Conservation (phyloP, 2,329 filamentous ascomycete genomes). For the Sporothrix protearum region DNA sequence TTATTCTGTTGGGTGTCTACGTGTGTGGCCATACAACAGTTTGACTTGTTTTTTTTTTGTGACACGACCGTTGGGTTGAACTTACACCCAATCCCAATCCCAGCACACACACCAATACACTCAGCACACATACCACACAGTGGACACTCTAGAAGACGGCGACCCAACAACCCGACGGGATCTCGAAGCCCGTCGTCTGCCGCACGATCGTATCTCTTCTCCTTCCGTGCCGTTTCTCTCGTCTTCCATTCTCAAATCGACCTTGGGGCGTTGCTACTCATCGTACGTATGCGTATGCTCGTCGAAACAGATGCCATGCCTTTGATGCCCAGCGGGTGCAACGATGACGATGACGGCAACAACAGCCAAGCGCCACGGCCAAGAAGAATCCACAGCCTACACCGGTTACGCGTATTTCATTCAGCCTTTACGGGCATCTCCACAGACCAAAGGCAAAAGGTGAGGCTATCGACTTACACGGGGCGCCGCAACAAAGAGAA, state of each 20-base stretch:
- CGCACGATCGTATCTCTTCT: not conserved
- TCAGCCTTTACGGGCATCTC: not conserved
- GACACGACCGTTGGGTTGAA: not conserved
- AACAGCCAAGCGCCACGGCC: not conserved
- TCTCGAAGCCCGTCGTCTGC: not conserved
- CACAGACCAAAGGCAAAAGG: not conserved
- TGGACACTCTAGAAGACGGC: no score
- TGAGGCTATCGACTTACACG: not conserved
- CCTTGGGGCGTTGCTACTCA: not conserved
- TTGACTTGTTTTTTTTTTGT: not conserved
- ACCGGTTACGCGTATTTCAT: not conserved
- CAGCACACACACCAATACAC: not conserved
- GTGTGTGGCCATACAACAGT: not conserved
- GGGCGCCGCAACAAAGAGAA: not conserved
- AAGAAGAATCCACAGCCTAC: not conserved
- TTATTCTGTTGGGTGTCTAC: not conserved
- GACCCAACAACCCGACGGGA: not conserved
- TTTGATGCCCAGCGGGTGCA: not conserved
- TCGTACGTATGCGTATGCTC: not conserved
- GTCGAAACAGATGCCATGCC: not conserved
- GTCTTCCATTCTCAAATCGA: not conserved
- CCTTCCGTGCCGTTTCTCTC: not conserved
- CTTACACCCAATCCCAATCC: not conserved
- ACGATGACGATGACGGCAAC: no score
- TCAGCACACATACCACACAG: not conserved